Percentiles rank a stretch among this genome's conserved stretches.
These are phyloP conservation scores for Suillus sp. DNA, from an alignment of 768 basidiomycete species.

Conservation along the genomic window DNA sequence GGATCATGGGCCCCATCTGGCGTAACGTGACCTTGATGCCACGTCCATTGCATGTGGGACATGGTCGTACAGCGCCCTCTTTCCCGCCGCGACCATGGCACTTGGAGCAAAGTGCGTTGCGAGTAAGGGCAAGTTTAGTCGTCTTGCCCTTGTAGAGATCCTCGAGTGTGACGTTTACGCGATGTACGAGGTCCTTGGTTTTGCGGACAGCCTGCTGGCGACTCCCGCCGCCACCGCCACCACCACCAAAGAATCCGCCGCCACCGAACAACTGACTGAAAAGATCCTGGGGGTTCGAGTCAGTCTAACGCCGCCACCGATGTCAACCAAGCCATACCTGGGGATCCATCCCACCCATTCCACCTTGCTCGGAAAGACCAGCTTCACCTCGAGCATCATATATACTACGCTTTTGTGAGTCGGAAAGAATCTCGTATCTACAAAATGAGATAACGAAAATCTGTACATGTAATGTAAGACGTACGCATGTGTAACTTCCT, in stretches of 20 bases:
- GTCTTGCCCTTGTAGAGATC: slow-evolving; percentile 99
- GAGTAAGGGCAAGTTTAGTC: slow-evolving; percentile 94
- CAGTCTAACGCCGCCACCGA: background rate
- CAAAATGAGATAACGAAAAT: slow-evolving; percentile 10
- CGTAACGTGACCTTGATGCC: slow-evolving; percentile 90
- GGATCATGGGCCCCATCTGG: slow-evolving; percentile 99
- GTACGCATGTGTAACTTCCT: slow-evolving; percentile 94
- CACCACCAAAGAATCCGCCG: slow-evolving; percentile 70
- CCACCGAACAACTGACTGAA: slow-evolving; percentile 97
- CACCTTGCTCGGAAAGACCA: slow-evolving; percentile 81
- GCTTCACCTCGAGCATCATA: slow-evolving; percentile 95
- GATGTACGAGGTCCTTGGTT: slow-evolving; percentile 98
- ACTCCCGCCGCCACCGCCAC: slow-evolving; percentile 50
- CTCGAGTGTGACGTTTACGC: slow-evolving; percentile 94
- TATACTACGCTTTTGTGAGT: slow-evolving; percentile 74
- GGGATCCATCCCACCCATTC: slow-evolving; percentile 96
- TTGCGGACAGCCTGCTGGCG: slow-evolving; percentile 77
- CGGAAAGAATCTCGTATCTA: slow-evolving; percentile 93
- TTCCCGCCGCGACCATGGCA: slow-evolving; percentile 98
- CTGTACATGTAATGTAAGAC: slow-evolving; percentile 35
- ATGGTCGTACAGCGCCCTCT: slow-evolving; percentile 88
- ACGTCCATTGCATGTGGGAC: slow-evolving; percentile 79
- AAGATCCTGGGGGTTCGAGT: slow-evolving; percentile 62
- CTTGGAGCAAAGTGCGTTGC: slow-evolving; percentile 90
- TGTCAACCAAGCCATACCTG: slow-evolving; percentile 55